These are phyloP conservation scores for Fusarium falciforme DNA, from an alignment of 2,329 filamentous ascomycete species.

Conservation along the genomic window DNA sequence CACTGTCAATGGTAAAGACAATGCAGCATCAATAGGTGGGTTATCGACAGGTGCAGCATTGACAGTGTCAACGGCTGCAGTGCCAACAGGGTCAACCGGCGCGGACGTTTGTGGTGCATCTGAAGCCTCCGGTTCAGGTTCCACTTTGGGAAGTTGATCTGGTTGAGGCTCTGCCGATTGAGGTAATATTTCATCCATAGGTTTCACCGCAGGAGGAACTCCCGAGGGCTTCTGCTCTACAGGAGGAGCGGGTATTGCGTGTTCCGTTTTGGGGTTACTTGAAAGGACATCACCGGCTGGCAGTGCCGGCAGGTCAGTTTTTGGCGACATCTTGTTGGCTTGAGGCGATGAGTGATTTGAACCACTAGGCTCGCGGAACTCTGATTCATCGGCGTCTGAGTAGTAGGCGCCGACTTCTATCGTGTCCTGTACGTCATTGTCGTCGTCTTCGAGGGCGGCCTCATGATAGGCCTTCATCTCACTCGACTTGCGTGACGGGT, in stretches of 20 bases:
- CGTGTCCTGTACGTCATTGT: conserved; percentile 66
- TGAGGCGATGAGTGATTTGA: conserved; percentile 46
- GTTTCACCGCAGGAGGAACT: conserved; percentile 22
- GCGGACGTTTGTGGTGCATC: conserved; percentile 15
- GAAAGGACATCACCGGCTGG: conserved; percentile 4
- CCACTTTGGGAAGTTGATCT: conserved; percentile 33
- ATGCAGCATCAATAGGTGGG: background rate
- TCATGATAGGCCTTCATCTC: conserved; percentile 48
- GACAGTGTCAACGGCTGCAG: background rate
- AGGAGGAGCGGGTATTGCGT: conserved; percentile 8
- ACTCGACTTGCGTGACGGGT: conserved; percentile 53
- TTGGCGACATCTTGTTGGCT: conserved; percentile 34
- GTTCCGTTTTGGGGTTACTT: conserved; percentile 6
- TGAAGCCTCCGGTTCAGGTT: conserved; percentile 26
- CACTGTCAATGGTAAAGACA: conserved; percentile 1
- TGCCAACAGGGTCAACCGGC: background rate
- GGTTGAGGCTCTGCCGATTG: conserved; percentile 33
- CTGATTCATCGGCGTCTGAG: conserved; percentile 49
- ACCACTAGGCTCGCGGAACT: conserved; percentile 36
- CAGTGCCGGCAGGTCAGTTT: conserved; percentile 25
- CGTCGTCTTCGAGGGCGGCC: conserved; percentile 49
- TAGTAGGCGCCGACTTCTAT: conserved; percentile 65
- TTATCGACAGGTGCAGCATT: background rate
- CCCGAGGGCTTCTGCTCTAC: conserved; percentile 7
- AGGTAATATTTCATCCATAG: conserved; percentile 26